These are phyloP conservation scores for Porphyrellus cyaneotinctus DNA, from an alignment of 768 basidiomycete species.

Conservation along the genomic window DNA sequence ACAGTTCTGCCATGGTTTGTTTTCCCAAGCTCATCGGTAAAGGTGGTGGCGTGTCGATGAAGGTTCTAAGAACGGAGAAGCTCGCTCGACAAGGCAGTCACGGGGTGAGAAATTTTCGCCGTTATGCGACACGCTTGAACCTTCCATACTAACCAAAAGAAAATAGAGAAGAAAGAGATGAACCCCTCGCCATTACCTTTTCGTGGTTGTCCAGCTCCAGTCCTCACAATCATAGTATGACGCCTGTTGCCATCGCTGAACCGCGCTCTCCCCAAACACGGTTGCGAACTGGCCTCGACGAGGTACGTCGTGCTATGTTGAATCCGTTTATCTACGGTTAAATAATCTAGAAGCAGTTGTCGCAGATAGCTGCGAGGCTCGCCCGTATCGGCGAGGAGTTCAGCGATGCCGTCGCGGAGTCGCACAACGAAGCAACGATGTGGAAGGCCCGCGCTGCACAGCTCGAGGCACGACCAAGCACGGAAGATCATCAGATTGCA, in stretches of 20 bases:
- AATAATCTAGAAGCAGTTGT: slow-evolving; percentile 11
- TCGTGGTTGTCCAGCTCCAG: slow-evolving; percentile 1
- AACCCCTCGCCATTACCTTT: neutral
- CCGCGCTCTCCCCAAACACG: slow-evolving; percentile 16
- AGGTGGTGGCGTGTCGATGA: slow-evolving; percentile 8
- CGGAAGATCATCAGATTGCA: slow-evolving; percentile 26
- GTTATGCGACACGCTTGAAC: slow-evolving; percentile 9
- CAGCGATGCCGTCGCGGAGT: slow-evolving; percentile 15
- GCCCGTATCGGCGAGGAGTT: slow-evolving; percentile 32
- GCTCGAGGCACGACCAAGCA: slow-evolving; percentile 32
- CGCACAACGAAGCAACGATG: slow-evolving; percentile 21
- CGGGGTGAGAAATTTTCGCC: slow-evolving; percentile 18
- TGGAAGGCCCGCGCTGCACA: slow-evolving; percentile 32
- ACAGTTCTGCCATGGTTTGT: slow-evolving; percentile 24
- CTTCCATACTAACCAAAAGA: slow-evolving; percentile 12
- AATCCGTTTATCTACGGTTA: neutral
- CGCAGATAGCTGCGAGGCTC: slow-evolving; percentile 27
- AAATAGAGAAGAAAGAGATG: slow-evolving; percentile 4
- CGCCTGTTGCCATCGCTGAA: neutral
- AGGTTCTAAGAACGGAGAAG: slow-evolving; percentile 6
- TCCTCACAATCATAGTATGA: neutral
- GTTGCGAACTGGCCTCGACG: slow-evolving; percentile 25
- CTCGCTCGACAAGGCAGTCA: slow-evolving; percentile 4
- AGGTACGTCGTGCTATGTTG: slow-evolving; percentile 14
- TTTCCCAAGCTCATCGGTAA: slow-evolving; percentile 31